These are phyloP conservation scores for Copromyces sp. DNA, from an alignment of 495 filamentous ascomycete genomes.

Conservation along the genomic window DNA sequence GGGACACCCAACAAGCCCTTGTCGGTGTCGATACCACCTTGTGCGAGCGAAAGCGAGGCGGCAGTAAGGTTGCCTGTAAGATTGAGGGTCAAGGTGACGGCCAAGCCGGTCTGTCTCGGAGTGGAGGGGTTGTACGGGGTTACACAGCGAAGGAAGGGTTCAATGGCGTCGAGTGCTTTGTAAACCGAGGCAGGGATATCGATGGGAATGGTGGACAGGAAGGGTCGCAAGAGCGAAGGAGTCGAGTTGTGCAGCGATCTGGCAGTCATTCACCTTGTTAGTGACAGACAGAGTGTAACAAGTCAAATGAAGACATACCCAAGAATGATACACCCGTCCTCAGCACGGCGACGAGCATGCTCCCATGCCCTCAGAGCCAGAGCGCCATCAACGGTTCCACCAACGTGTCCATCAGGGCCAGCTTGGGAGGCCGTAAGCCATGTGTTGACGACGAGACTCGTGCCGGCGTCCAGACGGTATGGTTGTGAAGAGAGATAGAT, in stretches of 20 bases:
- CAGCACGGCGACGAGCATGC: conserved; percentile 86
- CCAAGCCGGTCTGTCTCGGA: conserved; percentile 70
- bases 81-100: conserved; percentile 69
- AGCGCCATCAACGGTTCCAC: conserved; percentile 70
- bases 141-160: conserved; percentile 77
- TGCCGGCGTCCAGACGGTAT: conserved; percentile 79
- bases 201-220: conserved; percentile 70
- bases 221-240: conserved; percentile 73
- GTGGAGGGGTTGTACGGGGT: conserved; percentile 83
- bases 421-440: conserved; percentile 71
- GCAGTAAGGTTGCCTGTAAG: conserved; percentile 69
- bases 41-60: conserved; percentile 67
- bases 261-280: conserved; percentile 1
- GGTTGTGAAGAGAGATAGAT: conserved; percentile 73
- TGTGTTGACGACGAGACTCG: conserved; percentile 89
- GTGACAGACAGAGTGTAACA: not conserved
- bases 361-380: conserved; percentile 86
- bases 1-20: conserved; percentile 78
- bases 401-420: conserved; percentile 53
- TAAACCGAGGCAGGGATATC: conserved; percentile 62
- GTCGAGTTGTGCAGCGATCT: conserved; percentile 84
- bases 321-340: conserved; percentile 88
- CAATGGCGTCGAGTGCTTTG: conserved; percentile 65
- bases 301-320: conserved; percentile 44
- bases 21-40: conserved; percentile 76